Evolutionary conservation across 176 grass and related monocot genomes (phyloP).

Genomic region (Paspalum vaginatum): DNA sequence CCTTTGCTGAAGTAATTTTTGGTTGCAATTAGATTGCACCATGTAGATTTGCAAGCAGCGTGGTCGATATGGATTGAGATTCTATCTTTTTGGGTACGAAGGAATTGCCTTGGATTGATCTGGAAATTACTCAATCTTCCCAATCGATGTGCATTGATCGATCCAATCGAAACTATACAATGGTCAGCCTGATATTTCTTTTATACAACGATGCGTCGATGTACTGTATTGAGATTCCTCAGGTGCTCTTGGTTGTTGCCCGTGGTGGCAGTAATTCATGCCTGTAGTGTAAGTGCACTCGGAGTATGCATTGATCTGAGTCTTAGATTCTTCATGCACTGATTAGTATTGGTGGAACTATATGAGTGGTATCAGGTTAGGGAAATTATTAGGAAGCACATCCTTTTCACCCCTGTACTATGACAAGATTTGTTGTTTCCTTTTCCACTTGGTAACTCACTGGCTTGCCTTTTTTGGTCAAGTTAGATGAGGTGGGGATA

Average conservation of each 20-base stretch:
- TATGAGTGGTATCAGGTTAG: background rate
- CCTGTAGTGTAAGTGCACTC: background rate
- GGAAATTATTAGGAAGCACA: background rate
- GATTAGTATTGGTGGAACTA: constrained; percentile 3
- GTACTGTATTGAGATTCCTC: background rate
- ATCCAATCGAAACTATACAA: background rate
- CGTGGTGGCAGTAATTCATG: background rate
- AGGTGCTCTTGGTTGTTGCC: background rate
- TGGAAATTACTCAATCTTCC: background rate
- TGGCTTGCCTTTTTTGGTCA: background rate
- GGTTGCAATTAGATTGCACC: background rate
- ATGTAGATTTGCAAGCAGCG: background rate
- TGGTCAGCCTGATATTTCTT: constrained; percentile 10
- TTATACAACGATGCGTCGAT: background rate
- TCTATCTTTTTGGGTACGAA: constrained; percentile 14
- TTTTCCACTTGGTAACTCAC: background rate
- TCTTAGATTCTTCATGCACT: background rate
- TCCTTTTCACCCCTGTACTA: background rate
- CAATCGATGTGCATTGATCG: background rate
- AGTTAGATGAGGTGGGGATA: constrained; percentile 21
- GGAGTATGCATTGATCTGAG: background rate
- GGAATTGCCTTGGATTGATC: background rate
- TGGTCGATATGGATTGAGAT: background rate
- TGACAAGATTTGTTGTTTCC: constrained; percentile 1
- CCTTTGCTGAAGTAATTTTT: background rate